Conservation (phyloP, 208 protist genomes). For the Crithidia sp. region DNA sequence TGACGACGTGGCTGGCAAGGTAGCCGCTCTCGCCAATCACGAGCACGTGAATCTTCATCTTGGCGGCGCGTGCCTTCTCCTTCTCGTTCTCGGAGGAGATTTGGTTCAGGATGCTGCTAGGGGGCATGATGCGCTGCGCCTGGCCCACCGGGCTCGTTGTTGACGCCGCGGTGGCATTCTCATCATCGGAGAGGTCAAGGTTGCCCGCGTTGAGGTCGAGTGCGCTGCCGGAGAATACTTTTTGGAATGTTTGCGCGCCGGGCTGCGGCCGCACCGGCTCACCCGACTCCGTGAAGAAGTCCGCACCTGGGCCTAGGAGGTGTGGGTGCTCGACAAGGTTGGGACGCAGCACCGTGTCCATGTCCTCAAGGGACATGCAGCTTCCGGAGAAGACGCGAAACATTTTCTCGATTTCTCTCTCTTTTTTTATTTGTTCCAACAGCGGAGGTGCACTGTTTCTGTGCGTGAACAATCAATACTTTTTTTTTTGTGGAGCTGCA, state of each 20-base stretch:
- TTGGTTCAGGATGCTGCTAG: conserved; percentile 84
- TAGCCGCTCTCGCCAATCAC: conserved; percentile 89
- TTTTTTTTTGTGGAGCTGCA: too few species aligned
- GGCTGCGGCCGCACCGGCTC: conserved; percentile 85
- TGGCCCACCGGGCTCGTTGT: conserved; percentile 15
- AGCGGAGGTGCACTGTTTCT: too few species aligned
- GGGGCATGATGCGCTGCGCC: conserved; percentile 38
- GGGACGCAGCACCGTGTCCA: conserved; percentile 77
- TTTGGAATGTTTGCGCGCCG: conserved; percentile 77
- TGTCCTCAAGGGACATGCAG: conserved; percentile 90
- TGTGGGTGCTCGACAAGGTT: conserved; percentile 80
- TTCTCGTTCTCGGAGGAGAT: conserved; percentile 79
- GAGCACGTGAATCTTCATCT: conserved; percentile 86
- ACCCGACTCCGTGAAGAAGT: conserved; percentile 90
- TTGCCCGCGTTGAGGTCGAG: conserved; percentile 88
- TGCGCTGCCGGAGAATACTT: conserved; percentile 90
- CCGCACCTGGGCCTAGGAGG: conserved; percentile 81
- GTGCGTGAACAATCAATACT: too few species aligned
- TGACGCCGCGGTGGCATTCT: conserved; percentile 16
- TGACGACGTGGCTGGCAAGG: conserved; percentile 84
- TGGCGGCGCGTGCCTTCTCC: conserved; percentile 65
- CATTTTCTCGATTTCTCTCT: conserved; percentile 42
- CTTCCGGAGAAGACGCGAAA: conserved; percentile 89
- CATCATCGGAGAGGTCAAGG: conserved; percentile 69
- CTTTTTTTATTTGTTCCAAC: conserved; percentile 4